Evolutionary conservation across 495 filamentous ascomycete genomes (phyloP).

Genomic region (Umbilicaria muhlenbergii): DNA sequence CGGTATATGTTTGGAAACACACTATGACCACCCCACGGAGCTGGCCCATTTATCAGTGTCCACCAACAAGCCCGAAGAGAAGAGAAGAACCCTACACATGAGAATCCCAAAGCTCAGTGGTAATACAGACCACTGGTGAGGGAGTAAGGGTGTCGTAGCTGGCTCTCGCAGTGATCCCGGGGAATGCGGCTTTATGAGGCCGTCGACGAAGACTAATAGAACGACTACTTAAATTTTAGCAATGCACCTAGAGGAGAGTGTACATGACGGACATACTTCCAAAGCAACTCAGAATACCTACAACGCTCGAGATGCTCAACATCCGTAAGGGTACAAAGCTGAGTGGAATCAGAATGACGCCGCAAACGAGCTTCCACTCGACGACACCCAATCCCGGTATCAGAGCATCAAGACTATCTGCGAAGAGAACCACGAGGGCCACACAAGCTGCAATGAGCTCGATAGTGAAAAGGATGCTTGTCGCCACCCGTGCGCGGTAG

Average conservation of each 20-base stretch:
- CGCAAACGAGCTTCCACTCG: slow-evolving; percentile 79
- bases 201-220: slow-evolving; percentile 66
- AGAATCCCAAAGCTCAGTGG: slow-evolving; percentile 90
- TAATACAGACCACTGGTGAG: slow-evolving; percentile 71
- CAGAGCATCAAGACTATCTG: slow-evolving; percentile 69
- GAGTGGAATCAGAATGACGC: slow-evolving; percentile 64
- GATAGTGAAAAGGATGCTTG: slow-evolving; percentile 71
- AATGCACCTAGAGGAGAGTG: neutral
- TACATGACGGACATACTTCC: slow-evolving; percentile 45
- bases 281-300: slow-evolving; percentile 79
- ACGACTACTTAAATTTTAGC: slow-evolving; percentile 42
- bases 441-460: slow-evolving; percentile 84
- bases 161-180: slow-evolving; percentile 79
- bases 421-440: slow-evolving; percentile 84
- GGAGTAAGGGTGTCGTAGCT: slow-evolving; percentile 55
- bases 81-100: slow-evolving; percentile 43
- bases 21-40: slow-evolving; percentile 87
- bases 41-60: slow-evolving; percentile 10
- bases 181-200: slow-evolving; percentile 59
- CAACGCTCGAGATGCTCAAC: slow-evolving; percentile 76
- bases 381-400: slow-evolving; percentile 56
- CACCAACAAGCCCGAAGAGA: neutral
- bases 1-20: slow-evolving; percentile 97
- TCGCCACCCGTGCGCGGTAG: slow-evolving; percentile 59
- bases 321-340: slow-evolving; percentile 74